These are phyloP conservation scores for Yamadazyma siamensis DNA, from an alignment of 1,139 yeast species.

Conservation along the genomic window DNA sequence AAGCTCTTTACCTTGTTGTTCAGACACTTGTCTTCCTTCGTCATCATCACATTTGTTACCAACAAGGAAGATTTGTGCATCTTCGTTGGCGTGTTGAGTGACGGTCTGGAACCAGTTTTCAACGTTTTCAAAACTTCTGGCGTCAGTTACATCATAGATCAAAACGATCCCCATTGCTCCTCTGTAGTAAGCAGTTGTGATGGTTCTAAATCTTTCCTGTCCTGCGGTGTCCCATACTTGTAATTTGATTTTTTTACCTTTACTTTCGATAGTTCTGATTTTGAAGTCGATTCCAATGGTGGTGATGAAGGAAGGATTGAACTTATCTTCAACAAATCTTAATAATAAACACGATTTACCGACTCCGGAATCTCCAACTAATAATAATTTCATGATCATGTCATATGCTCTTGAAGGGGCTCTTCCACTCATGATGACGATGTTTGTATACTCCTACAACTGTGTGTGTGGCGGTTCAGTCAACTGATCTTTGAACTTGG, in stretches of 20 bases:
- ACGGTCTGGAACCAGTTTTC: conserved; percentile 95
- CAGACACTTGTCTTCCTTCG: conserved; percentile 70
- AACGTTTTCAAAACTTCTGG: conserved; percentile 80
- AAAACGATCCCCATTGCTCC: conserved; percentile 98
- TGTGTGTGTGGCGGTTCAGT: neutral
- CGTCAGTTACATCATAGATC: conserved; percentile 95
- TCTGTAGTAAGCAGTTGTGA: conserved; percentile 96
- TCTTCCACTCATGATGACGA: conserved; percentile 49
- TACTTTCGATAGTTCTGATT: conserved; percentile 91
- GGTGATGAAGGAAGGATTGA: conserved; percentile 93
- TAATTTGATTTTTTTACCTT: conserved; percentile 87
- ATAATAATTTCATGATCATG: conserved; percentile 86
- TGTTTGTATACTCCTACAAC: neutral
- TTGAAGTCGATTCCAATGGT: conserved; percentile 98
- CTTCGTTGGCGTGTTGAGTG: conserved; percentile 93
- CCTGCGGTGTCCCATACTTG: conserved; percentile 99
- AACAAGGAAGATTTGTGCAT: conserved; percentile 88
- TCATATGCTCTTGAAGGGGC: conserved; percentile 82
- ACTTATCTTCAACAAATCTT: conserved; percentile 95
- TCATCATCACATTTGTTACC: conserved; percentile 94
- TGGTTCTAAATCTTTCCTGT: conserved; percentile 96
- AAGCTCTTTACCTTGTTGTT: conserved; percentile 85
- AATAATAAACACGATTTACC: conserved; percentile 94
- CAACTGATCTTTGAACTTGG: neutral
- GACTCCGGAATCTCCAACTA: conserved; percentile 96